A percentile compares a stretch with the other conserved stretches of the same genome.
These are phyloP conservation scores for Psilocybe azurescens DNA, from an alignment of 768 basidiomycete genomes.

Conservation along the genomic window DNA sequence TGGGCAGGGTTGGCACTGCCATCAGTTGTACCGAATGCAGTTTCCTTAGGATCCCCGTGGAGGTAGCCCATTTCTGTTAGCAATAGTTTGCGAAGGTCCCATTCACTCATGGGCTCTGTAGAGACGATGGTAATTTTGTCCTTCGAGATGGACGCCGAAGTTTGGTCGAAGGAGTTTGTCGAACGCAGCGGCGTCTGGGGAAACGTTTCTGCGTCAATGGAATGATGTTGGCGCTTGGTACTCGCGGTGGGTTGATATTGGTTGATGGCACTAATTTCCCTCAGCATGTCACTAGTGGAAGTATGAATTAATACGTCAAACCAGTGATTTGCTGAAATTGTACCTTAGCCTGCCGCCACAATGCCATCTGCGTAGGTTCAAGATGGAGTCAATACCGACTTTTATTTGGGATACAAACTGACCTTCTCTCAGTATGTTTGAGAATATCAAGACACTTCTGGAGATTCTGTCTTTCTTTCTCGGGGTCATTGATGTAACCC, in stretches of 20 bases:
- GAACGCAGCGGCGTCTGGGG: background rate
- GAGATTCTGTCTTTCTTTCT: constrained; percentile 54
- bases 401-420: constrained; percentile 3
- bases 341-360: constrained; percentile 43
- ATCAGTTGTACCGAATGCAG: background rate
- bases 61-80: constrained; percentile 30
- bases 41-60: constrained; percentile 3
- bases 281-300: constrained; percentile 57
- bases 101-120: constrained; percentile 15
- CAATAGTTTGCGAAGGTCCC: constrained; percentile 31
- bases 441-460: constrained; percentile 56
- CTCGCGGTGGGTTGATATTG: constrained; percentile 48
- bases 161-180: background rate
- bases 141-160: background rate
- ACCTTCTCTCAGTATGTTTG: constrained; percentile 40
- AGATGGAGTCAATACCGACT: background rate
- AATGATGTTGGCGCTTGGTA: constrained; percentile 56
- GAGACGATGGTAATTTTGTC: background rate
- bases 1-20: background rate
- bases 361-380: constrained; percentile 35
- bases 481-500: constrained; percentile 41
- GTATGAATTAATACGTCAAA: constrained; percentile 13
- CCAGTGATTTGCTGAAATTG: constrained; percentile 25
- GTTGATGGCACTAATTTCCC: constrained; percentile 59
- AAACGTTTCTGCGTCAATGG: background rate